phyloP scores from a whole-genome alignment of 805 yeast genomes.

The Blastobotrys terrestris region DNA sequence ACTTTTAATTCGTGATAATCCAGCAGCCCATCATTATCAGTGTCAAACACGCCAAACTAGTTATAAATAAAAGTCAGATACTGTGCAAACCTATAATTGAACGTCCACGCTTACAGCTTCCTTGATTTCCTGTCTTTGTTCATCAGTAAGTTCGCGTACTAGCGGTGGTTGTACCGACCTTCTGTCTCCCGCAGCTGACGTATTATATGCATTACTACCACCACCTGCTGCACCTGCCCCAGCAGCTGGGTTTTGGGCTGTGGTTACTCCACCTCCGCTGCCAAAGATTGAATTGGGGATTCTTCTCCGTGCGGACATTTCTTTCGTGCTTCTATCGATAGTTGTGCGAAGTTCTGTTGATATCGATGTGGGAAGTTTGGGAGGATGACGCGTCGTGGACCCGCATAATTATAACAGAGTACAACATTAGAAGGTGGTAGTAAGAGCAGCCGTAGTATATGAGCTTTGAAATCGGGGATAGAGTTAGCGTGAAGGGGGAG shows the following conservation, averaged over 20 bases:
- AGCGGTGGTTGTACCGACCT: background rate
- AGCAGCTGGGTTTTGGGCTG: background rate
- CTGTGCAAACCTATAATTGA: too few relatives aligned
- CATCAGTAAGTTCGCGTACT: slow-evolving; percentile 58
- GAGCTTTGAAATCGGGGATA: slow-evolving; percentile 14
- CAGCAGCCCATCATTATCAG: slow-evolving; percentile 82
- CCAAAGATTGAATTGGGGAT: slow-evolving; percentile 5
- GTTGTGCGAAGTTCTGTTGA: background rate
- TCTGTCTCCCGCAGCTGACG: background rate
- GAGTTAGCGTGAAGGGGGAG: slow-evolving; percentile 28
- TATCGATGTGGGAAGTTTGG: background rate
- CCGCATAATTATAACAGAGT: too few relatives aligned
- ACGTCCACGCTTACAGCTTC: slow-evolving; percentile 53
- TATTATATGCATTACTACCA: background rate
- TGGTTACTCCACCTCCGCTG: background rate
- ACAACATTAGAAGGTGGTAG: too few relatives aligned
- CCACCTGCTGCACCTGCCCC: background rate
- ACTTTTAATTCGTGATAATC: slow-evolving; percentile 85
- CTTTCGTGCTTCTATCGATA: background rate
- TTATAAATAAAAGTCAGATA: too few relatives aligned
- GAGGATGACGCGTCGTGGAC: background rate
- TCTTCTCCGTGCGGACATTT: slow-evolving; percentile 4
- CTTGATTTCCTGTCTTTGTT: slow-evolving; percentile 83
- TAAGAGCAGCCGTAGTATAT: slow-evolving; percentile 1
- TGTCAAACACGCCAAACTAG: slow-evolving; percentile 77